Conservation (phyloP, 2,329 filamentous ascomycete genomes). For the Mycosphaerelloides madeirae region DNA sequence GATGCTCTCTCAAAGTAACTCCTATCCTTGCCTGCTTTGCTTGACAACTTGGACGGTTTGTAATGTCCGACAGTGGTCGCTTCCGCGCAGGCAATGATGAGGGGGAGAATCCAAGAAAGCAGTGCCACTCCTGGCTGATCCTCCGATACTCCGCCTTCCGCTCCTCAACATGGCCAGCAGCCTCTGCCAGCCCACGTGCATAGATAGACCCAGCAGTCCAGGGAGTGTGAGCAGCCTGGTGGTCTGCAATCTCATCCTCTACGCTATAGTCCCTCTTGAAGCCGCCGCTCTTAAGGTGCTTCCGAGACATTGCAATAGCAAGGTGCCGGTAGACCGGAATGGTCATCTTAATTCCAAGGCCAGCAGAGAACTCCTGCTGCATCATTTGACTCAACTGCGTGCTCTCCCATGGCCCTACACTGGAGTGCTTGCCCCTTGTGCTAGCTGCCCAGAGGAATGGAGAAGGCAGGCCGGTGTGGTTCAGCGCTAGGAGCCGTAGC, state of each 20-base stretch:
- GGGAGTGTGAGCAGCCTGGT: neutral
- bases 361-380: neutral
- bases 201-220: neutral
- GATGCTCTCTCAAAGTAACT: too few relatives aligned
- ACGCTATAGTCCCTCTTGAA: neutral
- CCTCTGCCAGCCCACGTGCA: neutral
- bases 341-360: neutral
- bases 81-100: neutral
- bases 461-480: neutral
- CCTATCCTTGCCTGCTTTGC: too few relatives aligned
- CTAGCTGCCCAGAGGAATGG: neutral
- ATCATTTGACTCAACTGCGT: neutral
- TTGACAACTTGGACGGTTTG: too few relatives aligned
- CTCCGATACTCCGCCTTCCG: neutral
- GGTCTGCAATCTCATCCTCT: neutral
- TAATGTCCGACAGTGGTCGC: neutral
- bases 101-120: neutral
- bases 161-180: neutral
- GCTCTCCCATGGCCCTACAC: too few relatives aligned
- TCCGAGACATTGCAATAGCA: neutral
- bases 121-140: neutral
- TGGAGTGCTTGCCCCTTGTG: too few relatives aligned
- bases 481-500: neutral
- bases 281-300: neutral
- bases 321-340: neutral